phyloP scores from a whole-genome alignment of 345 rosid genomes.

The Rhodamnia argentea region DNA sequence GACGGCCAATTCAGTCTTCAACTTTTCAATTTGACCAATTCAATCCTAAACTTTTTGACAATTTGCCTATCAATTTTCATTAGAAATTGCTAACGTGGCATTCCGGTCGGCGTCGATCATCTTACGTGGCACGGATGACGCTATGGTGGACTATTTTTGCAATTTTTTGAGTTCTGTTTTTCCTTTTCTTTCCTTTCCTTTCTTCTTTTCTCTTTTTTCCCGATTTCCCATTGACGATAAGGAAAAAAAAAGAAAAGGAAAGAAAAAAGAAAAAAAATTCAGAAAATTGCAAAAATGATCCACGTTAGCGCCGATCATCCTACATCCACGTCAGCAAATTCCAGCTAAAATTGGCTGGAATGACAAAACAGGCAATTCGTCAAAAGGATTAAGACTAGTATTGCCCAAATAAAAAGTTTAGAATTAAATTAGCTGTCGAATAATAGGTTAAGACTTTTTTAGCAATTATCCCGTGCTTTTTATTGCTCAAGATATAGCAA shows the following conservation, averaged over 20 bases:
- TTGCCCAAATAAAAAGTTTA: not conserved
- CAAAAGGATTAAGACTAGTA: too few species aligned
- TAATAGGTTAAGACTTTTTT: accelerated
- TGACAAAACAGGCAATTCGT: too few species aligned
- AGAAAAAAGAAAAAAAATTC: not conserved
- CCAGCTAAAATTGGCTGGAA: too few species aligned
- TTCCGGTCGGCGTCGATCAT: too few species aligned
- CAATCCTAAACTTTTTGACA: not conserved
- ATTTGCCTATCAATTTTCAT: too few species aligned
- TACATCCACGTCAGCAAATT: too few species aligned
- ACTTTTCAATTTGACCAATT: not conserved
- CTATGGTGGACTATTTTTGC: too few species aligned
- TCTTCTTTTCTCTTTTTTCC: not conserved
- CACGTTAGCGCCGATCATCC: accelerated
- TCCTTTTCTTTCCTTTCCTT: too few species aligned
- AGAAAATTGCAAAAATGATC: not conserved
- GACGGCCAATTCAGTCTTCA: accelerated
- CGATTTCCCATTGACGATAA: not conserved
- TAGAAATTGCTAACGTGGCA: too few species aligned
- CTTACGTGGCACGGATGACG: too few species aligned
- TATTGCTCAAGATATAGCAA: not conserved
- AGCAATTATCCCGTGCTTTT: not conserved
- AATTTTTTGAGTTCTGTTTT: too few species aligned
- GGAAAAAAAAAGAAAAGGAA: too few species aligned
- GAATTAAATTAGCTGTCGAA: not conserved